Conservation (phyloP, 768 basidiomycete species). For the Leccinum boreale region DNA sequence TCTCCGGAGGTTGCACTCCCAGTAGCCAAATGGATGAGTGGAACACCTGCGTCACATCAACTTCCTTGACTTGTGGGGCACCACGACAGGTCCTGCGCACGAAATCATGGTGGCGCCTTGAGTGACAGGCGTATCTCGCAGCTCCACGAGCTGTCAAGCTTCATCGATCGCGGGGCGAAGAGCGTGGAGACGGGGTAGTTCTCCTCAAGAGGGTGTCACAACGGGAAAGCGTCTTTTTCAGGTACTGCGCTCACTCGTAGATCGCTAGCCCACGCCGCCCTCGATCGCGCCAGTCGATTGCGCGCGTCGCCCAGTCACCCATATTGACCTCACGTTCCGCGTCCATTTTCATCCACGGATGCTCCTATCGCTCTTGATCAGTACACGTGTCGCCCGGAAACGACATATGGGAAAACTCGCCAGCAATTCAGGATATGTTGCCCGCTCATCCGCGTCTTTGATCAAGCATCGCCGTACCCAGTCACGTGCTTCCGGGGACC, state of each 20-base stretch:
- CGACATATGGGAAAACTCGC: slow-evolving; percentile 36
- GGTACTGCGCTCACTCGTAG: slow-evolving; percentile 23
- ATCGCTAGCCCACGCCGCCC: slow-evolving; percentile 17
- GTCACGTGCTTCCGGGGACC: slow-evolving; percentile 58
- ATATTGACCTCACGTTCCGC: slow-evolving; percentile 69
- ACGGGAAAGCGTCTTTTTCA: background rate
- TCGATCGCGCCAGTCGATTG: slow-evolving; percentile 39
- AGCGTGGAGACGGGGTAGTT: slow-evolving; percentile 17
- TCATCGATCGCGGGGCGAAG: slow-evolving; percentile 24
- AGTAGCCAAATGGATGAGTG: background rate
- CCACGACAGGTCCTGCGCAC: background rate
- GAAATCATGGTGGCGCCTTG: background rate
- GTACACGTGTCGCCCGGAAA: background rate
- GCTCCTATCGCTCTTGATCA: slow-evolving; percentile 42
- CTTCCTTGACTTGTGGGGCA: background rate
- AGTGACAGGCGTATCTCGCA: slow-evolving; percentile 1
- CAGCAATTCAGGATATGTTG: slow-evolving; percentile 81
- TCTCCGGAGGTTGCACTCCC: background rate
- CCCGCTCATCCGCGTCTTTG: slow-evolving; percentile 76
- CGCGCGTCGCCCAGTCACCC: slow-evolving; percentile 72
- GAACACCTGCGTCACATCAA: background rate
- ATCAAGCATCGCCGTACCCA: slow-evolving; percentile 80
- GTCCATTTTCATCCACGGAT: slow-evolving; percentile 75
- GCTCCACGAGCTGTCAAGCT: background rate
- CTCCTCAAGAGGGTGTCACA: slow-evolving; percentile 17